Base-by-base conservation (phyloP, 805 yeast species). In the Candida boidinii region DNA sequence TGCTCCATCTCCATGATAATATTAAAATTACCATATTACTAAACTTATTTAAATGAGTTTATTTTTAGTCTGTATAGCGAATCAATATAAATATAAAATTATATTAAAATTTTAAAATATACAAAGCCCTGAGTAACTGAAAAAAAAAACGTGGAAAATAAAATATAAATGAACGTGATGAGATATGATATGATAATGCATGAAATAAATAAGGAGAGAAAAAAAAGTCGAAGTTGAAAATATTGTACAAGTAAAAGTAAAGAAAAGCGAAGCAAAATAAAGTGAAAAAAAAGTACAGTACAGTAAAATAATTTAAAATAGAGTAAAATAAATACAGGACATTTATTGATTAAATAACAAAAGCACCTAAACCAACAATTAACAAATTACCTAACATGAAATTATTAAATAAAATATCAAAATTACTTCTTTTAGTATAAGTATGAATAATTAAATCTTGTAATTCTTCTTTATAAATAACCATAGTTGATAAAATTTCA, bases 331-430 rank as follows among this genome's bases (percentile, higher is more conserved):
- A 10, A 10, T 13, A 15, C 17, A 13, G 4, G 13, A 8, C n/a
- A 9, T 15, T 15, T 15, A 16, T 4, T 4, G 8, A 30, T 30
- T 35, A 58, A 17, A 58, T 58, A 12, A 56, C 56, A 38, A 58
- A 57, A 31, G 56, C 56, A 11, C 63, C 63, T 14, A 59, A 39
- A 1, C 64, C 64, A 16, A 59, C 63, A 13, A 59, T 39, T n/a
- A 59, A 48, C 34, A 59, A 38, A 30, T 58, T 59, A 16, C 62
- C 62, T 13, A 58, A 39, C 4, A 58, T 42, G 23, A 53, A 49
- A 31, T 70, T 62, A 39, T 67, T 70, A 21, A 57, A 56, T 14
- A 57, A 39, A 20, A 57, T 57, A 37, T 55, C 59, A 33, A 56
- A 47, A 19, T 53, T 54, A 15, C 53, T 45, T 24, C 62, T 46